Evolutionary conservation across 2,329 filamentous ascomycete species (phyloP).

Genomic region (Diaporthe amygdali): DNA sequence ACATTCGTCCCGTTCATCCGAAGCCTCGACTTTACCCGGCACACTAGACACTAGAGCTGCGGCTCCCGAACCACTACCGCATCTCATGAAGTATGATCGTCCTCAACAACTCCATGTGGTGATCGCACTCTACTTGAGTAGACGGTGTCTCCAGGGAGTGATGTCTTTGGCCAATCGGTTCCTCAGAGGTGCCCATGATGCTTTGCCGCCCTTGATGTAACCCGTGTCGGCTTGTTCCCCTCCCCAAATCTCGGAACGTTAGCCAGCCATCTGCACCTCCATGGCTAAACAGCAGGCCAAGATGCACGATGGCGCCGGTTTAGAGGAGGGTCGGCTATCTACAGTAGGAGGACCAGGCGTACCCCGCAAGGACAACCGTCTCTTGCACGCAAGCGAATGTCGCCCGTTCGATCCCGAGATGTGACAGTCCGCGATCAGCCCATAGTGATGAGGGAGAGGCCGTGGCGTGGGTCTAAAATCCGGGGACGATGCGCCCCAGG

Average conservation of each 20-base stretch:
- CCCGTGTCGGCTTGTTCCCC: neutral
- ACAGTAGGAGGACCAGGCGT: neutral
- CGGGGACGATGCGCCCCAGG: neutral
- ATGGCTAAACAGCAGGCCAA: neutral
- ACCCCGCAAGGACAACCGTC: neutral
- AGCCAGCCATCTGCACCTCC: neutral
- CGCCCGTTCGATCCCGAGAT: conserved; percentile 4
- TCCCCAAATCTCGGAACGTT: neutral
- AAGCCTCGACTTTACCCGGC: neutral
- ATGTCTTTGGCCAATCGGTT: neutral
- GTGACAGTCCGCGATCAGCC: neutral
- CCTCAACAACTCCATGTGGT: conserved; percentile 1
- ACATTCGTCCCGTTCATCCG: conserved; percentile 11
- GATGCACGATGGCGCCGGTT: neutral
- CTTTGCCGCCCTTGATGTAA: conserved; percentile 18
- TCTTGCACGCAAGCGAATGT: neutral
- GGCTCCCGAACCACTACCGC: neutral
- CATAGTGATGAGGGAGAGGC: neutral
- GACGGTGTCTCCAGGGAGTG: neutral
- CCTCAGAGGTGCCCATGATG: neutral
- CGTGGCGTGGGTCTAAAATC: neutral
- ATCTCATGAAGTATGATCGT: conserved; percentile 1
- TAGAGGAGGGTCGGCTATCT: conserved; percentile 14
- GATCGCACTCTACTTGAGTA: conserved; percentile 11
- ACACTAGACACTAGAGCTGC: conserved; percentile 3